phyloP scores from a whole-genome alignment of 495 filamentous ascomycete genomes.

The Xylona heveae region DNA sequence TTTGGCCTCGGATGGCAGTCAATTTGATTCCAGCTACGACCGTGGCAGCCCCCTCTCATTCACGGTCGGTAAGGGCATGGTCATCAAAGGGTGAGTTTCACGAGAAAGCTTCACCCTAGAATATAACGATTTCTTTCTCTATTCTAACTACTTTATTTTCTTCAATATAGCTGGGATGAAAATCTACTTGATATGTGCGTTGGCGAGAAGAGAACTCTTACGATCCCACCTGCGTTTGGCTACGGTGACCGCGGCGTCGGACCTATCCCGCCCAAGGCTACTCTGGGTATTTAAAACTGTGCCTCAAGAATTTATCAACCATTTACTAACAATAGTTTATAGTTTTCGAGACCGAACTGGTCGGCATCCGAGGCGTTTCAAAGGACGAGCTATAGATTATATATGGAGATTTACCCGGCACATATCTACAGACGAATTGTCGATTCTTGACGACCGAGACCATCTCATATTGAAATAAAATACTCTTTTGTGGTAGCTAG shows the following conservation, averaged over 20 bases:
- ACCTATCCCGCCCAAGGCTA: conserved; percentile 58
- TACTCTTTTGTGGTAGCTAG: too few species aligned
- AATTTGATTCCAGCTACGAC: conserved; percentile 23
- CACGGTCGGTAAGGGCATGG: conserved; percentile 19
- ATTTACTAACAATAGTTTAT: conserved; percentile 3
- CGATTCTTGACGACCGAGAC: too few species aligned
- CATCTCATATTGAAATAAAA: too few species aligned
- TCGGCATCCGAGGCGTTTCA: conserved; percentile 63
- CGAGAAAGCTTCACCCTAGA: too few species aligned
- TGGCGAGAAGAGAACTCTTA: conserved; percentile 83
- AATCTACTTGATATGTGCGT: conserved; percentile 90
- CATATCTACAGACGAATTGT: background rate
- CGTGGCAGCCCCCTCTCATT: conserved; percentile 19
- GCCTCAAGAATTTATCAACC: conserved; percentile 3
- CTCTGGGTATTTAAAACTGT: conserved; percentile 31
- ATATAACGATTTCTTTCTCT: background rate
- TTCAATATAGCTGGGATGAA: conserved; percentile 50
- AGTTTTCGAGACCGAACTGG: conserved; percentile 87
- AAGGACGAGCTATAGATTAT: conserved; percentile 30
- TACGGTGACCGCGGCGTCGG: conserved; percentile 62
- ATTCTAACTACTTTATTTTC: background rate
- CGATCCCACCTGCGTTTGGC: conserved; percentile 67
- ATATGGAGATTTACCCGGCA: background rate
- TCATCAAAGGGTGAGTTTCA: conserved; percentile 21
- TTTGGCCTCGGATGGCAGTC: conserved; percentile 17